Evolutionary conservation across 257 asterid species (phyloP).

Genomic region (Haberlea rhodopensis): DNA sequence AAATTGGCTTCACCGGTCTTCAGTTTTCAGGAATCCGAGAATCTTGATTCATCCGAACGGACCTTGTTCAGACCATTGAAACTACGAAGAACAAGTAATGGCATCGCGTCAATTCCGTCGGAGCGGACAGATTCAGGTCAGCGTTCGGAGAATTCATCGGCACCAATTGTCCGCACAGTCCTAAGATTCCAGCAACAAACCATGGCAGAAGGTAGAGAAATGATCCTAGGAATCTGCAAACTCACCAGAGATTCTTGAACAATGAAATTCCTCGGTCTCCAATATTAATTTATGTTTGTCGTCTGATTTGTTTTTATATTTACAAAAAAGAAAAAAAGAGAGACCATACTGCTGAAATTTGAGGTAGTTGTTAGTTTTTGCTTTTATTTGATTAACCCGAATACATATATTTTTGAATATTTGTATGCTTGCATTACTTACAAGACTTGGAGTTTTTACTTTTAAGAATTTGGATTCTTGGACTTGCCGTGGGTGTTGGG

Average conservation of each 20-base stretch:
- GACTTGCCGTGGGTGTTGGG: too few species aligned
- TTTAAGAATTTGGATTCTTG: too few species aligned
- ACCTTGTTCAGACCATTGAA: slow-evolving; percentile 31
- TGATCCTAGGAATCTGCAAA: slow-evolving; percentile 27
- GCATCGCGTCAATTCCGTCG: background rate
- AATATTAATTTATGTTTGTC: background rate
- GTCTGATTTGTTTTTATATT: background rate
- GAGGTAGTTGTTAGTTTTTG: background rate
- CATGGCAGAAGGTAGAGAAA: slow-evolving; percentile 18
- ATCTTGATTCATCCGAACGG: slow-evolving; percentile 1
- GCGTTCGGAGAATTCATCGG: background rate
- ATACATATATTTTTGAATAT: too few species aligned
- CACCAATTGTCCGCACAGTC: slow-evolving; percentile 35
- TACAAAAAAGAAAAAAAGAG: background rate
- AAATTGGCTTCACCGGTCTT: background rate
- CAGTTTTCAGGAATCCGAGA: slow-evolving; percentile 24
- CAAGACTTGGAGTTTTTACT: background rate
- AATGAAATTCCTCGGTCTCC: background rate
- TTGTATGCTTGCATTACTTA: background rate
- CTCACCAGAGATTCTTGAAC: slow-evolving; percentile 29
- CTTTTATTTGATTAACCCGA: background rate
- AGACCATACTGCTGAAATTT: background rate
- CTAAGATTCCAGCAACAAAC: slow-evolving; percentile 29
- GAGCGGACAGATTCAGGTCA: background rate
- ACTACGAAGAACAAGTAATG: slow-evolving; percentile 23